Evolutionary conservation across 306 rosid genomes (phyloP).

Genomic region (Castanea crenata): DNA sequence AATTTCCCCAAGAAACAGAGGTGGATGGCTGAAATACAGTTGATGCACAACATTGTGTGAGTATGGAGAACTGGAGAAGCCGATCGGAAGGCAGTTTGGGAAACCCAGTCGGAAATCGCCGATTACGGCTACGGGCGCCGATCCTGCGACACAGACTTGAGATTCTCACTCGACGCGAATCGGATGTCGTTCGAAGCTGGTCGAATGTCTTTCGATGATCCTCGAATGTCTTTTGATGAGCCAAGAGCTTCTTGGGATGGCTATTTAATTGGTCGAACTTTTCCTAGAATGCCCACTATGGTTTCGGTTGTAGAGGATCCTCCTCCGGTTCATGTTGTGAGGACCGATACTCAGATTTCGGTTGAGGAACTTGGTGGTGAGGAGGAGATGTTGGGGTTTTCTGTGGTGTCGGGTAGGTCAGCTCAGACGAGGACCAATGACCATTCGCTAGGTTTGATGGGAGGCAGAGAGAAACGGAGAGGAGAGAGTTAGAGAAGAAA

Average conservation of each 20-base stretch:
- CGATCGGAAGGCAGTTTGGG: constrained; percentile 88
- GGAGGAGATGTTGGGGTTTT: constrained; percentile 26
- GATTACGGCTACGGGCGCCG: constrained; percentile 98
- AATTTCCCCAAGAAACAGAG: too few species aligned
- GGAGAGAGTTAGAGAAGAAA: too few species aligned
- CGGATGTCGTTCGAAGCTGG: constrained; percentile 66
- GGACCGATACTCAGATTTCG: constrained; percentile 75
- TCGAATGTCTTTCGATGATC: constrained; percentile 78
- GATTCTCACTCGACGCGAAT: constrained; percentile 83
- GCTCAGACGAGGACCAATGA: constrained; percentile 48
- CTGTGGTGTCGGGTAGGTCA: constrained; percentile 64
- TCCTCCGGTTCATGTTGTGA: constrained; percentile 65
- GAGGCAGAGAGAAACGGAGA: too few species aligned
- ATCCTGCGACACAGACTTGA: constrained; percentile 93
- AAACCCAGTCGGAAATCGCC: constrained; percentile 98
- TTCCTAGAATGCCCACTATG: constrained; percentile 64
- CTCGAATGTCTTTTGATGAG: constrained; percentile 88
- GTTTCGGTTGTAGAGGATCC: constrained; percentile 61
- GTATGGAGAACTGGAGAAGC: constrained; percentile 53
- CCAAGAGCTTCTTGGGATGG: constrained; percentile 99
- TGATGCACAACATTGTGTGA: too few species aligned
- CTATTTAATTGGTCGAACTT: constrained; percentile 57
- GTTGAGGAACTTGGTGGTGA: constrained; percentile 68
- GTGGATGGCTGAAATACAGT: too few species aligned
- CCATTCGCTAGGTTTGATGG: too few species aligned